Base-by-base conservation (phyloP, 257 asterid species). In the Primulina huaijiensis region DNA sequence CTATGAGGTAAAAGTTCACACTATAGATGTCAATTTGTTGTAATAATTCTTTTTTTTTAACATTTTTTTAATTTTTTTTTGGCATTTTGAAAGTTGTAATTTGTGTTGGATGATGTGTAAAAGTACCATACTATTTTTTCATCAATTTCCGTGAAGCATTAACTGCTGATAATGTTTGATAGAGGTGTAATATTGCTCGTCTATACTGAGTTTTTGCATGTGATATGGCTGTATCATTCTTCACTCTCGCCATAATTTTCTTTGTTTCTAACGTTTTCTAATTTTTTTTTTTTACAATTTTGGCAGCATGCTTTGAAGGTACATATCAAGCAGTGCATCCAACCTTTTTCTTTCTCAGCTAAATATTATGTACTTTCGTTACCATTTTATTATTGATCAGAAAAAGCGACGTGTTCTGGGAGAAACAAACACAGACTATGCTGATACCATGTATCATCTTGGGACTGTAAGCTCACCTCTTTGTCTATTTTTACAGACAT, bases 251-350 rank as follows among this genome's bases (percentile, higher is more conserved):
- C 57, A 57, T 30, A 64, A 71, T 58, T 59, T 76, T 75, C n/a
- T 60, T 62, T 65, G 52, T 67, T 75, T 67, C 77, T 81, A 58
- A 83, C 55, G 40, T 29, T 43, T 21, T 33, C 60, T 16, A 60
- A 16, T 71, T 76, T 74, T 75, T 72, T 68, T 61, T 74, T 66
- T 72, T 63, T 38, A 29, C 77, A 19, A 67, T 76, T 60, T 72
- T 78, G 82, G 65, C 97, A 93, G 99, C 95, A 88, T n/a, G 87
- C 99, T 61, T 73, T 90, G 74, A 90, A 93, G 99, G 99, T 93
- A 84, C 62, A 84, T 61, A 61, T 71, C 65, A 71, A 63, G 74
- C 79, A 43, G 60, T 57, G 21, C 60, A 67, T 77, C 70, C 60
- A 31, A 7, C 60, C 63, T 70, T 43, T 78, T 66, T 76, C 70